Percentiles rank a stretch among this genome's conserved stretches.
phyloP scores from a whole-genome alignment of 805 yeast species.

The Schwanniomyces occidentalis region DNA sequence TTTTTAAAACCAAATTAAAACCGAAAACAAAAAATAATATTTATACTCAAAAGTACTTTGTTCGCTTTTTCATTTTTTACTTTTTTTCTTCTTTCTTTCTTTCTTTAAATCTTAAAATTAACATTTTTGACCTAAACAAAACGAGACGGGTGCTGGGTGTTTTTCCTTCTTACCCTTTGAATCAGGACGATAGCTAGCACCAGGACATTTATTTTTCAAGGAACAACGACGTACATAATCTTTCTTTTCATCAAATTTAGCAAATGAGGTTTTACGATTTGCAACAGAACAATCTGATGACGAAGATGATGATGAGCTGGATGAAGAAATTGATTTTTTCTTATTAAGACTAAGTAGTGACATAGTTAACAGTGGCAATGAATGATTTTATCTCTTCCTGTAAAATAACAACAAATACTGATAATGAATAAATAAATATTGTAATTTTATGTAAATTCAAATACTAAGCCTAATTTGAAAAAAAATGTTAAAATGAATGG shows the following conservation, averaged over 20 bases:
- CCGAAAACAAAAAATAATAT: no score
- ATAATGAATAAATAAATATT: neutral
- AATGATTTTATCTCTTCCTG: neutral
- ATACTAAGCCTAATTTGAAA: neutral
- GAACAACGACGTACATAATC: conserved; percentile 45
- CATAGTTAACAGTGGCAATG: conserved; percentile 6
- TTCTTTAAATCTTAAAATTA: neutral
- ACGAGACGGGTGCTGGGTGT: conserved; percentile 34
- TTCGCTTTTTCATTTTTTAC: no score
- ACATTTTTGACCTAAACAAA: conserved; percentile 39
- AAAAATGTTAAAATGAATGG: no score
- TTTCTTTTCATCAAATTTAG: conserved; percentile 46
- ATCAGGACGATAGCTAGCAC: neutral
- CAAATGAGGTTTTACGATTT: conserved; percentile 19
- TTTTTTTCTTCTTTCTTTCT: conserved; percentile 3
- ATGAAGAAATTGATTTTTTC: conserved; percentile 24
- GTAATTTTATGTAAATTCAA: neutral
- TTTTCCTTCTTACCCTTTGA: conserved; percentile 9
- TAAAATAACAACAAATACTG: neutral
- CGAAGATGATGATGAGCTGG: conserved; percentile 14
- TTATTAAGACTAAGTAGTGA: conserved; percentile 20
- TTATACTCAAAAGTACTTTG: no score
- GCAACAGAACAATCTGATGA: conserved; percentile 7
- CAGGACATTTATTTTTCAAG: conserved; percentile 19
- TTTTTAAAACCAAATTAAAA: no score